Percentiles rank a stretch among this genome's conserved stretches.
Evolutionary conservation across 2,329 filamentous ascomycete species (phyloP).

Genomic region (Cytospora piceicola): DNA sequence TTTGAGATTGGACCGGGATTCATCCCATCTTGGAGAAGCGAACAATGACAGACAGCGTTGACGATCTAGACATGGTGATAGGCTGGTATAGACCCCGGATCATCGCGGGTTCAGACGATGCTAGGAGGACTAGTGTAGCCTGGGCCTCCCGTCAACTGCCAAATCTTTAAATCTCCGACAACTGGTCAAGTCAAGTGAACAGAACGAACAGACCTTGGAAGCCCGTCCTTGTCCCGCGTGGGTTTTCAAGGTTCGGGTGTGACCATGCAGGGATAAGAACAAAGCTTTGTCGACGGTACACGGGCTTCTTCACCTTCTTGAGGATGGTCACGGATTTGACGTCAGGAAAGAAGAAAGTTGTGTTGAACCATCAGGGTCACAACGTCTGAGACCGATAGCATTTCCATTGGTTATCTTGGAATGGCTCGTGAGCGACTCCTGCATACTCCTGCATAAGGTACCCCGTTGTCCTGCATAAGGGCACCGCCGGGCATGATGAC

Average conservation of each 20-base stretch:
- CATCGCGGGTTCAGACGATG: conserved; percentile 12
- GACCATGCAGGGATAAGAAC: conserved; percentile 24
- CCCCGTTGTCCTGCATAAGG: conserved; percentile 26
- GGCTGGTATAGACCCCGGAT: conserved; percentile 26
- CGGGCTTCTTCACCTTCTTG: not conserved
- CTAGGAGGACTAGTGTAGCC: conserved; percentile 13
- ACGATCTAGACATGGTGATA: conserved; percentile 23
- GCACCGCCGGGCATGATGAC: conserved; percentile 17
- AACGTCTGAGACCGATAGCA: conserved; percentile 13
- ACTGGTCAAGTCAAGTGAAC: not conserved
- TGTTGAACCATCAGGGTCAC: conserved; percentile 10
- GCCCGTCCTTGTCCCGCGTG: conserved; percentile 23
- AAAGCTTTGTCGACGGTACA: conserved; percentile 18
- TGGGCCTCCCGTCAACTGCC: not conserved
- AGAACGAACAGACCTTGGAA: no score
- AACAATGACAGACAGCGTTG: not conserved
- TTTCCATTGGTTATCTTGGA: conserved; percentile 25
- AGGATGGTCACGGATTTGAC: not conserved
- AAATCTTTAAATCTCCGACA: conserved; percentile 21
- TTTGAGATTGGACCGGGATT: conserved; percentile 28
- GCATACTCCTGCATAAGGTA: conserved; percentile 28
- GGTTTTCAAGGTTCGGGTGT: conserved; percentile 15
- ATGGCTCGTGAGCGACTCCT: conserved; percentile 21
- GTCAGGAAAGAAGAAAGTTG: not conserved
- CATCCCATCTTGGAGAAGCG: conserved; percentile 12